Percentiles rank a stretch among this genome's conserved stretches.
These are phyloP conservation scores for Ogataea trehalophila DNA, from an alignment of 805 yeast genomes.

Conservation along the genomic window DNA sequence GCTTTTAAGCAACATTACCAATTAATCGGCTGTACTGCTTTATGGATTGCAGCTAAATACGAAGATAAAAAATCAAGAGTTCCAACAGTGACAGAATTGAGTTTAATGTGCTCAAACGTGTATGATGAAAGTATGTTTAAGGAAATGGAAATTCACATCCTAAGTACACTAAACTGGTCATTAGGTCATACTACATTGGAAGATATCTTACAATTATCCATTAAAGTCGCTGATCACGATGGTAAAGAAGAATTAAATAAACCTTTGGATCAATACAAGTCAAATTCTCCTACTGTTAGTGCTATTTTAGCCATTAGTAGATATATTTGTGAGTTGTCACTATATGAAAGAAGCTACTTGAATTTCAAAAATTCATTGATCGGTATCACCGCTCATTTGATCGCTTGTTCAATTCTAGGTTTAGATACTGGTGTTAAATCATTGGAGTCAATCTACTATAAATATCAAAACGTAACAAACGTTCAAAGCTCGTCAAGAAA, in stretches of 20 bases:
- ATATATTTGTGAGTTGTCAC: constrained; percentile 49
- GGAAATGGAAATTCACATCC: constrained; percentile 43
- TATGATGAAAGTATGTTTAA: constrained; percentile 45
- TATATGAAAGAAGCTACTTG: constrained; percentile 44
- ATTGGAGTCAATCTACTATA: constrained; percentile 23
- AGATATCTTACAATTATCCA: constrained; percentile 42
- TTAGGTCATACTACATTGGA: constrained; percentile 45
- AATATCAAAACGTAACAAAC: constrained; percentile 10
- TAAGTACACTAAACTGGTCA: constrained; percentile 37
- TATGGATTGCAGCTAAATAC: constrained; percentile 88
- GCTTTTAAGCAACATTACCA: constrained; percentile 85
- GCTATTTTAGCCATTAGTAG: constrained; percentile 52
- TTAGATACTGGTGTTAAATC: constrained; percentile 39
- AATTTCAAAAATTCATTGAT: constrained; percentile 40
- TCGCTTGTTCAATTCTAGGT: constrained; percentile 51
- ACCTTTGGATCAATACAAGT: constrained; percentile 25
- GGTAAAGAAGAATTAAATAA: constrained; percentile 25
- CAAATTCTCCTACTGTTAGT: constrained; percentile 36
- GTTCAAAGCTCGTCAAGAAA: neutral
- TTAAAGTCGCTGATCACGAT: constrained; percentile 32
- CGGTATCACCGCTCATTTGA: constrained; percentile 46
- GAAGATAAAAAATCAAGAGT: constrained; percentile 58
- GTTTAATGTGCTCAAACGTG: constrained; percentile 53
- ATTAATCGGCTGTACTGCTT: constrained; percentile 82
- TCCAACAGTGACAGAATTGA: constrained; percentile 49